phyloP scores from a whole-genome alignment of 768 basidiomycete species.

The Mycena olivaceomarginata region DNA sequence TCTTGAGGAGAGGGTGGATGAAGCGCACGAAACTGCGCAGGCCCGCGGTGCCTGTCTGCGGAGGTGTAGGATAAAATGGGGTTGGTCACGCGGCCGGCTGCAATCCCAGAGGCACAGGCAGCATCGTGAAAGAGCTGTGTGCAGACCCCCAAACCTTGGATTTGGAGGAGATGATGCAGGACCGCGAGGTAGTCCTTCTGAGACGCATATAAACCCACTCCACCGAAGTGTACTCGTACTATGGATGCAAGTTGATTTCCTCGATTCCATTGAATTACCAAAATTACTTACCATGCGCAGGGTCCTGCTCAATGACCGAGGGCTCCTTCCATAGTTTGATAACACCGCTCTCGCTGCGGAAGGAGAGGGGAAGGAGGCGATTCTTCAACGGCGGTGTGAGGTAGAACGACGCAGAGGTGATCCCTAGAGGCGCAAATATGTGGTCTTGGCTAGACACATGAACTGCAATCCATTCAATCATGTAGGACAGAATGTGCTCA shows the following conservation, averaged over 20 bases:
- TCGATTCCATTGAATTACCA: background rate
- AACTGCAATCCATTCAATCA: background rate
- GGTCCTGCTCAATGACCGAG: slow-evolving; percentile 39
- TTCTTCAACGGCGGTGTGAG: slow-evolving; percentile 39
- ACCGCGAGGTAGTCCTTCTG: slow-evolving; percentile 47
- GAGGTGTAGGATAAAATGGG: slow-evolving; percentile 27
- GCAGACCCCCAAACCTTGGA: background rate
- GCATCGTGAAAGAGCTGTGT: background rate
- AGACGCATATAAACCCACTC: slow-evolving; percentile 42
- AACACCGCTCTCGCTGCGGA: slow-evolving; percentile 36
- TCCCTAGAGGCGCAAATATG: slow-evolving; percentile 46
- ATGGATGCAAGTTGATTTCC: background rate
- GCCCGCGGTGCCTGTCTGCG: slow-evolving; percentile 5
- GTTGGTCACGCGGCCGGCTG: slow-evolving; percentile 25
- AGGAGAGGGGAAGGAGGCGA: slow-evolving; percentile 36
- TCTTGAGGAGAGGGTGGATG: background rate
- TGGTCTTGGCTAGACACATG: slow-evolving; percentile 39
- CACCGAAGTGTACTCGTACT: slow-evolving; percentile 37
- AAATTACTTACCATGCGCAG: slow-evolving; percentile 35
- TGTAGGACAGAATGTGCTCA: slow-evolving; percentile 25
- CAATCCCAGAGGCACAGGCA: background rate
- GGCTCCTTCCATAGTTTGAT: slow-evolving; percentile 40
- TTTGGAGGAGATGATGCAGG: slow-evolving; percentile 39
- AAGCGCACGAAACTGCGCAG: background rate
- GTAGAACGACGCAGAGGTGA: slow-evolving; percentile 47